Conservation (phyloP, 2,329 filamentous ascomycete genomes). For the Thelonectria olida region DNA sequence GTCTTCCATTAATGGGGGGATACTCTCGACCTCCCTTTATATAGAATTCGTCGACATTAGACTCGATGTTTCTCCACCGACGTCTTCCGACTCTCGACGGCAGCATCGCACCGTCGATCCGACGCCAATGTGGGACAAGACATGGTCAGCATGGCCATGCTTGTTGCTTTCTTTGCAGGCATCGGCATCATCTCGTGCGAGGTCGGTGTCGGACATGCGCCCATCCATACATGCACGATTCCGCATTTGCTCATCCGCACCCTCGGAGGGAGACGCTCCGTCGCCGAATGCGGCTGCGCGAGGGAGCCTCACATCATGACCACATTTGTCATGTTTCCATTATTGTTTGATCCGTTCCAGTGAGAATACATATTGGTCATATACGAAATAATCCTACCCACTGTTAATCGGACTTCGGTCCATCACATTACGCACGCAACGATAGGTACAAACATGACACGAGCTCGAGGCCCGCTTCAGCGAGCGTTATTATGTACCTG, state of each 20-base stretch:
- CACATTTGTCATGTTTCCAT: neutral
- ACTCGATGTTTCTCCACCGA: neutral
- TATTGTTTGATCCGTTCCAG: too few relatives aligned
- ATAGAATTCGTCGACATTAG: neutral
- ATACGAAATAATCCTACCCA: too few relatives aligned
- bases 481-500: constrained; percentile 13
- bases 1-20: too few relatives aligned
- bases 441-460: neutral
- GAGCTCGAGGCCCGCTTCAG: neutral
- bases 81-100: constrained; percentile 15
- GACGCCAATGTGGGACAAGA: constrained; percentile 22
- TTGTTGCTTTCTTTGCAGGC: neutral
- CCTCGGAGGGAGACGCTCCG: constrained; percentile 15
- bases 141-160: too few relatives aligned
- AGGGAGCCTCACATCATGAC: constrained; percentile 15
- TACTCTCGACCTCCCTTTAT: neutral
- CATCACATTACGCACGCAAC: neutral
- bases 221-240: constrained; percentile 6
- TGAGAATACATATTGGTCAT: too few relatives aligned
- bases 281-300: neutral
- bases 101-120: constrained; percentile 35
- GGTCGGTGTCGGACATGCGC: neutral
- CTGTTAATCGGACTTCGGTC: too few relatives aligned
- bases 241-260: neutral
- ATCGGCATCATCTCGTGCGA: neutral